These are phyloP conservation scores for Paratinospora sagittata DNA, from an alignment of 164 flowering plant species.

Conservation along the genomic window DNA sequence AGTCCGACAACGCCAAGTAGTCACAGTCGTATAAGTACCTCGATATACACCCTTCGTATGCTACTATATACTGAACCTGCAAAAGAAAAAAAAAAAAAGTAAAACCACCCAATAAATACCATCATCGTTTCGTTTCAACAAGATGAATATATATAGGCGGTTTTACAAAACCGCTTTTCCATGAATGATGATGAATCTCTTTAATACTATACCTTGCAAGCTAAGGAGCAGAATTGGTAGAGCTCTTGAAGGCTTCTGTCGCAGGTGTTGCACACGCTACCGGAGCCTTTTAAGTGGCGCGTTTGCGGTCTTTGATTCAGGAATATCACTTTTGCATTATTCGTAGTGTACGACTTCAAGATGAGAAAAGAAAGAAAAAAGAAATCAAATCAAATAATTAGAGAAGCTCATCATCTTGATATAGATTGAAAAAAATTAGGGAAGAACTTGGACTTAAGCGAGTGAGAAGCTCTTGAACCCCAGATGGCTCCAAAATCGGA, in stretches of 20 bases:
- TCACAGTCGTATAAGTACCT: slow-evolving; percentile 23
- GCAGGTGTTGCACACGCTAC: slow-evolving; percentile 23
- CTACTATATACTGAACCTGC: slow-evolving; percentile 20
- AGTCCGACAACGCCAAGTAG: slow-evolving; percentile 11
- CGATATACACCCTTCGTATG: slow-evolving; percentile 17
- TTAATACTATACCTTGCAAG: slow-evolving; percentile 28
- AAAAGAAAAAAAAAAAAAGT: not conserved
- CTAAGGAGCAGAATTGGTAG: slow-evolving; percentile 29
- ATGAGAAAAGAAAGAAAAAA: no score
- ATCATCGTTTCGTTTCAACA: not conserved
- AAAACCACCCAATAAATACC: not conserved
- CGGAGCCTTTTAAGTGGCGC: slow-evolving; percentile 22
- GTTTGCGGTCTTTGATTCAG: slow-evolving; percentile 30
- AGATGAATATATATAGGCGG: no score
- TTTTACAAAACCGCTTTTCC: not conserved
- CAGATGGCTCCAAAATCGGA: no score
- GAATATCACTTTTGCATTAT: slow-evolving; percentile 32
- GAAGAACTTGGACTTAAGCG: not conserved
- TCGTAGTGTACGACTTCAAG: slow-evolving; percentile 29
- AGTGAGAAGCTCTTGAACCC: no score
- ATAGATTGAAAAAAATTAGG: no score
- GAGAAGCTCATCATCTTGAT: no score
- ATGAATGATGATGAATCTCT: no score
- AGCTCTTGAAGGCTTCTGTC: slow-evolving; percentile 25
- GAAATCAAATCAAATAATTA: no score